Evolutionary conservation across 768 basidiomycete species (phyloP).

Genomic region (Pseudohyphozyma bogoriensis): DNA sequence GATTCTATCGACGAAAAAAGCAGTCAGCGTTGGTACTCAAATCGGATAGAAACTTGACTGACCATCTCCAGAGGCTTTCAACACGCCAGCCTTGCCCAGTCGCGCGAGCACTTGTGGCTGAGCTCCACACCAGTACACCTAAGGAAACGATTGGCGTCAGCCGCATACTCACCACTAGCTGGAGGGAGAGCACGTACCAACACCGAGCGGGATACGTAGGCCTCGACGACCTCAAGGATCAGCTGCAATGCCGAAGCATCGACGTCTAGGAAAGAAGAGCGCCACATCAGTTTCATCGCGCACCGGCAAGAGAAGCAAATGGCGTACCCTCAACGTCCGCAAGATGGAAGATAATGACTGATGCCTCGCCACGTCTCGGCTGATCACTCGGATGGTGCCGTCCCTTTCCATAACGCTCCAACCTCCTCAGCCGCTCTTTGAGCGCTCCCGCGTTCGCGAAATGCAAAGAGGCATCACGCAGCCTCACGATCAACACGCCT

Average conservation of each 20-base stretch:
- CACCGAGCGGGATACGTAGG: conserved; percentile 19
- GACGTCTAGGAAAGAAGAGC: too few species aligned
- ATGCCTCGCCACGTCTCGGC: conserved; percentile 38
- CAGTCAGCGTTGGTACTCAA: too few species aligned
- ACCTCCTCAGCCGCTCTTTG: conserved; percentile 71
- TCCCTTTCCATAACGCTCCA: conserved; percentile 77
- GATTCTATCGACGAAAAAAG: too few species aligned
- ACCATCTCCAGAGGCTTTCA: conserved; percentile 14
- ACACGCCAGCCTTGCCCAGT: conserved; percentile 8
- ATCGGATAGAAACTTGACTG: background rate
- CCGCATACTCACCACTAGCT: background rate
- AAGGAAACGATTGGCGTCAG: background rate
- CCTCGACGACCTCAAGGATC: conserved; percentile 26
- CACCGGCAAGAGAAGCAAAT: background rate
- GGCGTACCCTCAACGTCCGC: conserved; percentile 63
- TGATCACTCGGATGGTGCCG: conserved; percentile 80
- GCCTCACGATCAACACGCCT: conserved; percentile 75
- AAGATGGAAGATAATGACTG: conserved; percentile 57
- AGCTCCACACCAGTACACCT: conserved; percentile 19
- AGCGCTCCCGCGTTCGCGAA: conserved; percentile 83
- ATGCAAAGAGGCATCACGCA: conserved; percentile 59
- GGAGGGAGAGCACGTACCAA: conserved; percentile 5
- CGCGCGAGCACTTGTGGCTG: background rate
- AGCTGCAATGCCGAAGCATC: conserved; percentile 57
- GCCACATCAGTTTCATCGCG: background rate